Evolutionary conservation across 1,139 yeast genomes (phyloP), one percentile per base, ranked within the genome.

Genomic region (Candida anutae): DNA sequence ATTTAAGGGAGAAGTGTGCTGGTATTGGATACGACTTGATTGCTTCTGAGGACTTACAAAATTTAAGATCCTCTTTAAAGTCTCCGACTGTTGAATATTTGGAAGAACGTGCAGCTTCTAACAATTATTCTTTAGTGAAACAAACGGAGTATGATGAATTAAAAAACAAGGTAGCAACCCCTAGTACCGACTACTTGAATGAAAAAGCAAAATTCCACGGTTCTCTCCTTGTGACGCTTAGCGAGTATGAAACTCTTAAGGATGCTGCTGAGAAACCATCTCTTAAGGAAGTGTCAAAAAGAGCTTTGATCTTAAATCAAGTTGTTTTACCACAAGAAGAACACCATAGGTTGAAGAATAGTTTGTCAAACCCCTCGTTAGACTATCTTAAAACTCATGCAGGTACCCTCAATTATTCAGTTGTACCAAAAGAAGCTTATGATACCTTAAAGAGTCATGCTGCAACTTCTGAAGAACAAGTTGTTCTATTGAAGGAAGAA

Each of bases 191-290:
- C 3, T 50, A 39, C 32, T 27, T 58, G 24, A 29, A 32, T 11
- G 37, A 39, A 13, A 48, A 52, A 30, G 25, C 37, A 12, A 15
- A 25, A 10, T 23, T 23, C 1, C 29, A 38, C 19, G 25, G 32
- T 26, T 28, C 21, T n/a, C 22, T 13, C 16, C 17, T 34, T 4
- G 12, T 34, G 10, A 58, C 52, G 12, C 47, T 52, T 28, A 37
- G 38, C 5, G 50, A 45, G 12, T 44, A 64, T 27, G 4, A 47
- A 40, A 23, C 55, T 48, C n/a, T 39, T 18, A 19, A 16, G 14
- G 11, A 13, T 6, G 11, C 12, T 6, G 10, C 13, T 15, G 25
- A 23, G 3, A 13, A 23, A 10, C 25, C 25, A 15, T 5, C 17
- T 15, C 5, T 23, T 15, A 10, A 8, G n/a, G 12, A 23, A 14